Percentiles rank a stretch among this genome's conserved stretches.
phyloP scores from a whole-genome alignment of 345 rosid species.

The Chamaenerion angustifolium region DNA sequence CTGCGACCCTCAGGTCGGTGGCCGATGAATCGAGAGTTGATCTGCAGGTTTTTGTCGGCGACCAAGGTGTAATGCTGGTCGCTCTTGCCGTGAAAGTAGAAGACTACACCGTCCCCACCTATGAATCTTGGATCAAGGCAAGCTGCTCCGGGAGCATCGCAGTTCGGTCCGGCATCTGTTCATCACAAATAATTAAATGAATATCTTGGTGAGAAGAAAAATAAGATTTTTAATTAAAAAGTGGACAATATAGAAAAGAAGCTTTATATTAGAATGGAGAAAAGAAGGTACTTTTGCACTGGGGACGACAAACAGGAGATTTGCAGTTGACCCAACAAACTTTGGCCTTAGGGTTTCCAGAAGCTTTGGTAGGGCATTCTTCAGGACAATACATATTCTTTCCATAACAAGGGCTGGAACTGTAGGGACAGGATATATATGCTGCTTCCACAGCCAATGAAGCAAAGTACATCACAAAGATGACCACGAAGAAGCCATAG shows the following conservation, averaged over 20 bases:
- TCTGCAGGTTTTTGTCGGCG: neutral
- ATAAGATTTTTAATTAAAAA: no score
- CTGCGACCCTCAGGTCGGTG: slow-evolving; percentile 30
- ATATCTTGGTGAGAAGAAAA: no score
- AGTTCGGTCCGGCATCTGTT: slow-evolving; percentile 18
- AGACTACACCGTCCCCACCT: slow-evolving; percentile 38
- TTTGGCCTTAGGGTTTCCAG: slow-evolving; percentile 10
- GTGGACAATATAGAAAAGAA: no score
- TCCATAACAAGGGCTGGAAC: slow-evolving; percentile 12
- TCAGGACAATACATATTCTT: slow-evolving; percentile 15
- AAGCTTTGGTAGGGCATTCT: slow-evolving; percentile 16
- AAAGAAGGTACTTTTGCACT: slow-evolving; percentile 20
- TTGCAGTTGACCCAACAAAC: slow-evolving; percentile 22
- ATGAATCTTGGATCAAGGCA: slow-evolving; percentile 57
- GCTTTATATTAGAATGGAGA: no score
- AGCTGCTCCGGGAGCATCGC: slow-evolving; percentile 39
- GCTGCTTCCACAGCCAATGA: slow-evolving; percentile 1
- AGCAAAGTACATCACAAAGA: slow-evolving; percentile 7
- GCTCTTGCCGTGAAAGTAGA: slow-evolving; percentile 3
- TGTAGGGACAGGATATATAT: neutral
- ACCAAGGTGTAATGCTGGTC: slow-evolving; percentile 3
- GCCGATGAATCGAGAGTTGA: slow-evolving; percentile 15
- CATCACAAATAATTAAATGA: neutral
- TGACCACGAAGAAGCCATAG: neutral
- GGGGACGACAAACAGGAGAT: slow-evolving; percentile 17